Evolutionary conservation across 257 asterid species (phyloP), one percentile per base, ranked within the genome.

Genomic region (Solanum bukasovii): DNA sequence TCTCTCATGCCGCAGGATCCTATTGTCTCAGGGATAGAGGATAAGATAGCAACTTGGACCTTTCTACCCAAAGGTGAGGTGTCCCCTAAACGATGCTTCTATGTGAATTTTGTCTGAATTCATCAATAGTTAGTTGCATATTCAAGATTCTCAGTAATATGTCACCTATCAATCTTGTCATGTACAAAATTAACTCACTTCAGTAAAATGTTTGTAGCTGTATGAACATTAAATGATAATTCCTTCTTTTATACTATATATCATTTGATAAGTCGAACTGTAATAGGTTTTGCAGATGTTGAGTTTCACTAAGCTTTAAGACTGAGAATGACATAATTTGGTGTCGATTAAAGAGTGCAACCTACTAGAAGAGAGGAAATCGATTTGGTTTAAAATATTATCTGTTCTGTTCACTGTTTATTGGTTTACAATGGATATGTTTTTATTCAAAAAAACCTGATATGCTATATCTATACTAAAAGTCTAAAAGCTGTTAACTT

Each of bases 1-100:
- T 49, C 2, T 87, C 68, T 82, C 65, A 70, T 88, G 52, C 90
- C 88, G 46, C 90, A 97, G 99, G 99, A 97, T 93, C 97, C 98
- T 84, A 96, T 97, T n/a, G 94, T 97, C 77, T 90, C 94, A 3
- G 99, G 98, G 91, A 97, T 96, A 88, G 99, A 97, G 94, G 99
- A 97, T 75, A 97, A 97, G 94, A 97, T 97, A 88, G 91, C 99
- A 11, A 93, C 95, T 11, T 96, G 99, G 99, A 93, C 99, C 74
- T 97, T 97, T 89, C 91, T 97, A 89, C 99, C 99, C 34, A 96
- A 93, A 94, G 99, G 99, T 95, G 71, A 72, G 84, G n/a, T 10
- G 0, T 82, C 70, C 70, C 9, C 68, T 49, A 35, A 49, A 82
- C 14, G 7, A 82, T 10, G 0, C 18, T 49, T 82, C 70, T 82